phyloP scores from a whole-genome alignment of 2,329 filamentous ascomycete genomes.

The Ophiostoma tasmaniense region DNA sequence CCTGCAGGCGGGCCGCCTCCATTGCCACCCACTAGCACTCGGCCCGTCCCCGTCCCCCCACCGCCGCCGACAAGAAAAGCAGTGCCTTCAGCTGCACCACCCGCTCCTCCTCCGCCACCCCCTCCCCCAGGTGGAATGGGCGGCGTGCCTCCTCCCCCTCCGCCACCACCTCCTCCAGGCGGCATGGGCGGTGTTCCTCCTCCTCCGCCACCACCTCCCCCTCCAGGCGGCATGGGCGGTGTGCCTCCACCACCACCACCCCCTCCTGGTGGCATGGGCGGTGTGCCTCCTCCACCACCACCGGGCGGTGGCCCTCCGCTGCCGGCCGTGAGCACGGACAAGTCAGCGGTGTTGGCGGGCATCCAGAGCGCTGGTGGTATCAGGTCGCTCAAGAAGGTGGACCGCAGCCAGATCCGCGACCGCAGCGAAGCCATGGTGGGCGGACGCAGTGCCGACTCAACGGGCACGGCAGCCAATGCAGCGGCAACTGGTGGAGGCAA shows the following conservation, averaged over 20 bases:
- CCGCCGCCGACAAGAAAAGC: conserved; percentile 29
- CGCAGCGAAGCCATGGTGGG: conserved; percentile 58
- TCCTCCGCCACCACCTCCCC: conserved; percentile 41
- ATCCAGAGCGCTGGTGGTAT: conserved; percentile 65
- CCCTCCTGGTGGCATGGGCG: conserved; percentile 30
- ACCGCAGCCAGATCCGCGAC: conserved; percentile 60
- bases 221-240: conserved; percentile 29
- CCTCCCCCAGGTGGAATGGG: conserved; percentile 14
- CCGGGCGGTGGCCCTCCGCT: conserved; percentile 33
- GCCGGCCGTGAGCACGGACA: conserved; percentile 37
- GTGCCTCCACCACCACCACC: conserved; percentile 36
- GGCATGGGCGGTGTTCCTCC: conserved; percentile 28
- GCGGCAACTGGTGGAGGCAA: conserved; percentile 62
- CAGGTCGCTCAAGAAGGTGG: conserved; percentile 65
- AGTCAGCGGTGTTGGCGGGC: conserved; percentile 56
- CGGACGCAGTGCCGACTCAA: conserved; percentile 34
- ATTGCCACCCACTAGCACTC: conserved; percentile 42
- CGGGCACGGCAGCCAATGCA: conserved; percentile 39
- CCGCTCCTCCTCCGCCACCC: conserved; percentile 20
- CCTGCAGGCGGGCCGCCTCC: conserved; percentile 35
- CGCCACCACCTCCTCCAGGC: conserved; percentile 30
- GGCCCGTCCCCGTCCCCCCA: conserved; percentile 45
- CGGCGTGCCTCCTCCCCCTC: conserved; percentile 23
- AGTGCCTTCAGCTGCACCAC: conserved; percentile 27
- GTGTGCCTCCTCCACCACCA: conserved; percentile 42